Percentiles rank a stretch among this genome's conserved stretches.
Conservation (phyloP, 2,329 filamentous ascomycete species). For the Parastagonospora avenae region DNA sequence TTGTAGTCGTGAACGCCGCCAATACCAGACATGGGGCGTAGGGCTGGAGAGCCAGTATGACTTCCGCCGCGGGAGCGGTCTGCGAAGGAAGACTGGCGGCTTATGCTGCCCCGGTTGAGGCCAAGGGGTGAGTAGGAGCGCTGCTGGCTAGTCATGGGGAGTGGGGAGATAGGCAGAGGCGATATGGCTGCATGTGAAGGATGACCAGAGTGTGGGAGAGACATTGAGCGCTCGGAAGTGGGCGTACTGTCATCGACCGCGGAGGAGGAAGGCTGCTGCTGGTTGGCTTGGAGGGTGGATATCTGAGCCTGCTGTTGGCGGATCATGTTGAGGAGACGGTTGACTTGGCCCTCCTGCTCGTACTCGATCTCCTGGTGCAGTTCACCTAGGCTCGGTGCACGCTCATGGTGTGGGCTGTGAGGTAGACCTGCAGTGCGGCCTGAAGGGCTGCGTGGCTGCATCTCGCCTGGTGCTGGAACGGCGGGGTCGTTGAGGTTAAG, state of each 20-base stretch:
- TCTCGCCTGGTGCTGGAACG: conserved; percentile 71
- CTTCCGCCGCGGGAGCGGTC: conserved; percentile 46
- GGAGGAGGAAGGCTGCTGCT: conserved; percentile 48
- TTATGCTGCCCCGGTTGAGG: conserved; percentile 39
- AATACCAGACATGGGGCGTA: conserved; percentile 60
- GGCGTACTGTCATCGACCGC: conserved; percentile 60
- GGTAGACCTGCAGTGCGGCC: conserved; percentile 36
- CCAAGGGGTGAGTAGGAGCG: conserved; percentile 45
- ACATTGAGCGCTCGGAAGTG: conserved; percentile 54
- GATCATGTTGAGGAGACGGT: conserved; percentile 78
- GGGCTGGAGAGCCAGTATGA: conserved; percentile 49
- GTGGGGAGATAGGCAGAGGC: conserved; percentile 44
- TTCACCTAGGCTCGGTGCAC: conserved; percentile 74
- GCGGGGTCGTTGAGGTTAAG: conserved; percentile 74
- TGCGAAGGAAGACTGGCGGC: conserved; percentile 51
- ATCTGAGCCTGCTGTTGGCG: conserved; percentile 75
- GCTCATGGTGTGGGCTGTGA: conserved; percentile 66
- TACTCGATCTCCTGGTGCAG: conserved; percentile 80
- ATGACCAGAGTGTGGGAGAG: conserved; percentile 39
- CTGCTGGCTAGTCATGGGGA: conserved; percentile 55
- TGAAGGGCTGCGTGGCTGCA: conserved; percentile 57
- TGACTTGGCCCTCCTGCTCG: conserved; percentile 80
- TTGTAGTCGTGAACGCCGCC: conserved; percentile 54
- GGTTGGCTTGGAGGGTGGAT: conserved; percentile 58
- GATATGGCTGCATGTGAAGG: conserved; percentile 41